phyloP scores from a whole-genome alignment of 768 basidiomycete species.

The Collybia mongolica region DNA sequence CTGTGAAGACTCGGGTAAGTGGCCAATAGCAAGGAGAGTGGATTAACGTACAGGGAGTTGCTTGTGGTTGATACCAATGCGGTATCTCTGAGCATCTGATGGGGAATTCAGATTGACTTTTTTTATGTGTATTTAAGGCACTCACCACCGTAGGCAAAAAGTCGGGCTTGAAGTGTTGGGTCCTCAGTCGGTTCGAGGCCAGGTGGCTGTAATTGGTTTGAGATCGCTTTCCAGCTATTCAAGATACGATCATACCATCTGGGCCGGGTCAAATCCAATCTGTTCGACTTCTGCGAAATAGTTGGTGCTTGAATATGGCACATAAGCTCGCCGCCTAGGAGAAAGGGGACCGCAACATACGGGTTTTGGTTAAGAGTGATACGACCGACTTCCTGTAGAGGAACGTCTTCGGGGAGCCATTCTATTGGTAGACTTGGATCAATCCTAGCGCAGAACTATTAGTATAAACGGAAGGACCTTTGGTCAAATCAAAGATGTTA shows the following conservation, averaged over 20 bases:
- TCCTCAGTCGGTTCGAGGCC: constrained; percentile 52
- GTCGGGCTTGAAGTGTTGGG: constrained; percentile 55
- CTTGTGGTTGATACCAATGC: constrained; percentile 35
- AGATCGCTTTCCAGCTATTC: not conserved
- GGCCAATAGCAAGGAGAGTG: not conserved
- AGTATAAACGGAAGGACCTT: constrained; percentile 24
- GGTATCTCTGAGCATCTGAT: constrained; percentile 36
- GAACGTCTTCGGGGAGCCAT: constrained; percentile 32
- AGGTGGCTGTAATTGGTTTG: constrained; percentile 8
- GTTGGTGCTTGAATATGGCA: constrained; percentile 4
- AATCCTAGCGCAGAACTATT: not conserved
- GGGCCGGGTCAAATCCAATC: constrained; percentile 47
- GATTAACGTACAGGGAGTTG: constrained; percentile 27
- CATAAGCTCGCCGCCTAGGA: not conserved
- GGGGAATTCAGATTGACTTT: not conserved
- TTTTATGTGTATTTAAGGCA: not conserved
- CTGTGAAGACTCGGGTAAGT: not conserved
- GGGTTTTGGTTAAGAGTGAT: constrained; percentile 38
- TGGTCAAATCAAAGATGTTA: constrained; percentile 50
- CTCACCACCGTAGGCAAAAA: constrained; percentile 56
- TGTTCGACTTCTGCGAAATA: constrained; percentile 39
- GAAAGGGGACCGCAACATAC: constrained; percentile 13
- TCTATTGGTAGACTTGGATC: constrained; percentile 17
- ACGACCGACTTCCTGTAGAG: constrained; percentile 31
- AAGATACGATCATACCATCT: constrained; percentile 33